phyloP scores from a whole-genome alignment of 805 yeast species.

The Nakazawaea wyomingensis region DNA sequence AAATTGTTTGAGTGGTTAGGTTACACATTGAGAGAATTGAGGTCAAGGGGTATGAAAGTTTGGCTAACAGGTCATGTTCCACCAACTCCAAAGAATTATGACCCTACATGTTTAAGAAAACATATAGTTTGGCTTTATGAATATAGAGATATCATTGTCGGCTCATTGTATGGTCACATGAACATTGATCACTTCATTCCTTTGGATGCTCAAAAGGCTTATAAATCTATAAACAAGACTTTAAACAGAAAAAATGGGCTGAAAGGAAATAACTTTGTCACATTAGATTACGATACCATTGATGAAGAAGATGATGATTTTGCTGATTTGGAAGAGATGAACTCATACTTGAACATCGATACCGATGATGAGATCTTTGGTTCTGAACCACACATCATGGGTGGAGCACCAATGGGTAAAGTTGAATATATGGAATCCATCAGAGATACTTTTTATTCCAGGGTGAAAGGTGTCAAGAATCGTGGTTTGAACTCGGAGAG shows the following conservation, averaged over 20 bases:
- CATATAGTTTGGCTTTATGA: constrained; percentile 79
- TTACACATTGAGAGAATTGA: constrained; percentile 62
- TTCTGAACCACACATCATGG: constrained; percentile 35
- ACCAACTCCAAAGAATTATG: constrained; percentile 74
- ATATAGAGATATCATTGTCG: constrained; percentile 76
- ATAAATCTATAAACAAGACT: constrained; percentile 38
- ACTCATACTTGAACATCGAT: constrained; percentile 3
- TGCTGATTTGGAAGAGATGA: constrained; percentile 19
- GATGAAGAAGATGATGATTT: constrained; percentile 24
- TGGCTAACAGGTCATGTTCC: constrained; percentile 91
- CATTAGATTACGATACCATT: constrained; percentile 15
- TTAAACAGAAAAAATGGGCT: constrained; percentile 16
- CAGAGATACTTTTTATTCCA: constrained; percentile 48
- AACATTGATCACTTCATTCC: constrained; percentile 83
- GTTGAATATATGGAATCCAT: constrained; percentile 56
- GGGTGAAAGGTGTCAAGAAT: constrained; percentile 38
- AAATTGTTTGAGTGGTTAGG: constrained; percentile 76
- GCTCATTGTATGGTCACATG: constrained; percentile 87
- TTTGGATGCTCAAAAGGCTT: constrained; percentile 64
- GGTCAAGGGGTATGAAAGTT: constrained; percentile 72
- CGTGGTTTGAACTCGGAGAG: constrained; percentile 45
- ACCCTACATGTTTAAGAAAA: constrained; percentile 66
- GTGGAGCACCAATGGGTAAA: constrained; percentile 67
- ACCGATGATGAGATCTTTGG: constrained; percentile 27
- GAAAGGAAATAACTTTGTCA: constrained; percentile 15